Evolutionary conservation across 2,329 filamentous ascomycete genomes (phyloP).

Genomic region (Colletotrichum sp.): DNA sequence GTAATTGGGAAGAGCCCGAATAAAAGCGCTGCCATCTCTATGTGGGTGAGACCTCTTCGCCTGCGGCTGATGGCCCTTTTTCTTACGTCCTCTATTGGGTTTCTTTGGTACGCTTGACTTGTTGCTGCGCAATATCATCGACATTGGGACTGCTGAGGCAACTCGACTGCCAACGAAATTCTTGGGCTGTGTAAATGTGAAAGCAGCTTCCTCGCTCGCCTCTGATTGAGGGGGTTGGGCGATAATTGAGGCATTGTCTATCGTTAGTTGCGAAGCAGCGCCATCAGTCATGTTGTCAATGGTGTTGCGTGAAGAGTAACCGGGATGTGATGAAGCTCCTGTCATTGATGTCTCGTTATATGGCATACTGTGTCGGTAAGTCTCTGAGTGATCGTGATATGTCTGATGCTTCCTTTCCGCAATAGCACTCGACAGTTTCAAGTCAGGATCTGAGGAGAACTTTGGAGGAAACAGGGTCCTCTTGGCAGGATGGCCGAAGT

Average conservation of each 20-base stretch:
- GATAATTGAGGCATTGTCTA: neutral
- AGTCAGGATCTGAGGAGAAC: neutral
- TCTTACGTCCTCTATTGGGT: neutral
- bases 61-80: neutral
- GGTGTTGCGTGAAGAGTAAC: neutral
- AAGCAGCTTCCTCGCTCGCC: neutral
- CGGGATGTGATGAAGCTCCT: neutral
- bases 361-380: neutral
- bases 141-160: neutral
- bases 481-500: neutral
- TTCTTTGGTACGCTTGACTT: neutral
- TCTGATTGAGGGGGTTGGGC: constrained; percentile 4
- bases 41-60: neutral
- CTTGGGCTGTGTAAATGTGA: constrained; percentile 19
- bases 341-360: neutral
- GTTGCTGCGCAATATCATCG: neutral
- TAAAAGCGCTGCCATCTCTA: constrained; percentile 12
- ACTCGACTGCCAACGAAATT: constrained; percentile 12
- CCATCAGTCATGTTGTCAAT: neutral
- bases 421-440: neutral
- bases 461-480: neutral
- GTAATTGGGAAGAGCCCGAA: constrained; percentile 12
- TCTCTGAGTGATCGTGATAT: neutral
- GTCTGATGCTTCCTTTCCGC: neutral
- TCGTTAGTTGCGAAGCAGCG: neutral